These are phyloP conservation scores for Annulohypoxylon maeteangense DNA, from an alignment of 495 filamentous ascomycete species.

Conservation along the genomic window DNA sequence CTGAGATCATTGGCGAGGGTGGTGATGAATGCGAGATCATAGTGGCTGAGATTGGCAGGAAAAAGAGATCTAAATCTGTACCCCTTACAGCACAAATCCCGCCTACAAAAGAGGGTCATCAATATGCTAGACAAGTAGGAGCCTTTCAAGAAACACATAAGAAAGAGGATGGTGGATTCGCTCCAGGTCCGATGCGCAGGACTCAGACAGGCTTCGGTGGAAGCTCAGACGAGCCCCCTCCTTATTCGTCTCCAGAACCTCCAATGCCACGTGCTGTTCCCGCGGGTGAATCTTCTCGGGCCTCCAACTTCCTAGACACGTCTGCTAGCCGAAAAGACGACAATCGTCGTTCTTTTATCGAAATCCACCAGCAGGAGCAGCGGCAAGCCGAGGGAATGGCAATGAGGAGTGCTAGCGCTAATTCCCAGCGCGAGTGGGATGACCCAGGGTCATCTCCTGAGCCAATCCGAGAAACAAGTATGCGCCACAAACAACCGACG, in stretches of 20 bases:
- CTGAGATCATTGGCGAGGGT: conserved; percentile 85
- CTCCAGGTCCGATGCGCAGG: conserved; percentile 54
- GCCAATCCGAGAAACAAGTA: conserved; percentile 22
- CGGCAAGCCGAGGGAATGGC: conserved; percentile 75
- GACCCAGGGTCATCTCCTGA: conserved; percentile 45
- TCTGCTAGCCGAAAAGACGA: conserved; percentile 51
- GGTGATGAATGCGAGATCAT: conserved; percentile 83
- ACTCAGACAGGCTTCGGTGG: conserved; percentile 61
- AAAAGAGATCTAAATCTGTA: conserved; percentile 57
- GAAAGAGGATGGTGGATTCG: conserved; percentile 47
- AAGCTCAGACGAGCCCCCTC: conserved; percentile 41
- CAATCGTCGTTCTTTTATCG: conserved; percentile 60
- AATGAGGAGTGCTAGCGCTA: conserved; percentile 49
- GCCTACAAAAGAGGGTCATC: conserved; percentile 37
- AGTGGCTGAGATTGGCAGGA: conserved; percentile 71
- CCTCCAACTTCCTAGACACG: conserved; percentile 48
- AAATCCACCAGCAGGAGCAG: conserved; percentile 76
- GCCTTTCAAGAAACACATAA: conserved; percentile 34
- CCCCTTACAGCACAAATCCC: conserved; percentile 40
- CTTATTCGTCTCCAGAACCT: conserved; percentile 29
- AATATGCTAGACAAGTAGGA: conserved; percentile 38
- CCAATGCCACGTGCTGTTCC: conserved; percentile 42
- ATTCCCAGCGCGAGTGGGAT: conserved; percentile 42
- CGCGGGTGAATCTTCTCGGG: conserved; percentile 39
- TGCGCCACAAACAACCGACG: conserved; percentile 29